phyloP scores from a whole-genome alignment of 2,329 filamentous ascomycete species.

The Fusarium beomiforme region DNA sequence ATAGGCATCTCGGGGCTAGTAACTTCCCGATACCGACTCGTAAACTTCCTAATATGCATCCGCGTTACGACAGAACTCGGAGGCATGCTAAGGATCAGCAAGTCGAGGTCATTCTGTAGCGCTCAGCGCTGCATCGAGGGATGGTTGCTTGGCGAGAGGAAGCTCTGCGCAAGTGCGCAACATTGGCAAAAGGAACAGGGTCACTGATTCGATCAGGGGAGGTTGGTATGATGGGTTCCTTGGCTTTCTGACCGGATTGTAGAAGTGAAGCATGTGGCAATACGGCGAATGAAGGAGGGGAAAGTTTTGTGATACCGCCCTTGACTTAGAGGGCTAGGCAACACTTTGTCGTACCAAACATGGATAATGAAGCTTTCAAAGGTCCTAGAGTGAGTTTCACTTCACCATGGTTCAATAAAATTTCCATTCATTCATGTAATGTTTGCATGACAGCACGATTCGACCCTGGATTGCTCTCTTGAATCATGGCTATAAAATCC shows the following conservation, averaged over 20 bases:
- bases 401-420: rapidly evolving
- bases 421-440: rapidly evolving
- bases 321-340: too few relatives aligned
- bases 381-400: too few relatives aligned
- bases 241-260: neutral
- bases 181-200: neutral
- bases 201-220: too few relatives aligned
- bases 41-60: neutral
- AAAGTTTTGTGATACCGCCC: neutral
- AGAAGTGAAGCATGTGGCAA: neutral
- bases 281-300: neutral
- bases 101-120: too few relatives aligned
- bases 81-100: neutral
- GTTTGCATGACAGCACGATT: neutral
- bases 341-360: rapidly evolving
- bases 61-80: neutral
- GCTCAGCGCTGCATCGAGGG: too few relatives aligned
- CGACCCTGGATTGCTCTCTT: neutral
- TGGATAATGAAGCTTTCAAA: too few relatives aligned
- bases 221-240: too few relatives aligned
- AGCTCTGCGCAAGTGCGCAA: neutral
- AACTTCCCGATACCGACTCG: neutral
- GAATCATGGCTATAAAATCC: neutral
- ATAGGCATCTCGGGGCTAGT: neutral
- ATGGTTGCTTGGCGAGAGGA: neutral